phyloP scores from a whole-genome alignment of 441 rosid species.

The Sinapis alba region DNA sequence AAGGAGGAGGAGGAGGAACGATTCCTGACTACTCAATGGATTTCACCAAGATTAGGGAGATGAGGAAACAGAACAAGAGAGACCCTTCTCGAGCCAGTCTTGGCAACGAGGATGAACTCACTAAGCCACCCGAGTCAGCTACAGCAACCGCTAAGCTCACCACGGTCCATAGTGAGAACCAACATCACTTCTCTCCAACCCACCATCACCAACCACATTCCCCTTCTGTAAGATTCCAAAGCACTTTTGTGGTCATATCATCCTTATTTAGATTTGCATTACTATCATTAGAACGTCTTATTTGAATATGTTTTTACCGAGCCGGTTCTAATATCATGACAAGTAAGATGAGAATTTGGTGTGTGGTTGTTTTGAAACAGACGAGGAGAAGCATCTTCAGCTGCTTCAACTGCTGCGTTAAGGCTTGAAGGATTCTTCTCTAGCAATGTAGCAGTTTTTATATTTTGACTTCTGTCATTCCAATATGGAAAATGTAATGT shows the following conservation, averaged over 20 bases:
- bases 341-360: neutral
- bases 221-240: conserved; percentile 52
- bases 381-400: conserved; percentile 80
- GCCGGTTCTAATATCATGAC: neutral
- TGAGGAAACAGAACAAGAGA: conserved; percentile 94
- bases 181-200: conserved; percentile 21
- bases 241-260: neutral
- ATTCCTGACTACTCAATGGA: conserved; percentile 89
- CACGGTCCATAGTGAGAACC: conserved; percentile 38
- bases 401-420: conserved; percentile 89
- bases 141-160: conserved; percentile 33
- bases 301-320: neutral
- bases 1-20: conserved; percentile 82
- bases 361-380: conserved; percentile 49
- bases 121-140: conserved; percentile 50
- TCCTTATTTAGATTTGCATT: neutral
- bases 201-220: conserved; percentile 52
- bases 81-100: conserved; percentile 88
- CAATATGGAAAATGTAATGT: conserved; percentile 19
- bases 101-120: conserved; percentile 84
- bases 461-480: conserved; percentile 24
- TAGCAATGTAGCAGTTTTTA: conserved; percentile 10
- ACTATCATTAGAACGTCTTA: neutral
- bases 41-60: conserved; percentile 92
- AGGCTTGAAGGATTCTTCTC: conserved; percentile 53